These are phyloP conservation scores for Leishmania major DNA, from an alignment of 208 protist species.

Conservation along the genomic window DNA sequence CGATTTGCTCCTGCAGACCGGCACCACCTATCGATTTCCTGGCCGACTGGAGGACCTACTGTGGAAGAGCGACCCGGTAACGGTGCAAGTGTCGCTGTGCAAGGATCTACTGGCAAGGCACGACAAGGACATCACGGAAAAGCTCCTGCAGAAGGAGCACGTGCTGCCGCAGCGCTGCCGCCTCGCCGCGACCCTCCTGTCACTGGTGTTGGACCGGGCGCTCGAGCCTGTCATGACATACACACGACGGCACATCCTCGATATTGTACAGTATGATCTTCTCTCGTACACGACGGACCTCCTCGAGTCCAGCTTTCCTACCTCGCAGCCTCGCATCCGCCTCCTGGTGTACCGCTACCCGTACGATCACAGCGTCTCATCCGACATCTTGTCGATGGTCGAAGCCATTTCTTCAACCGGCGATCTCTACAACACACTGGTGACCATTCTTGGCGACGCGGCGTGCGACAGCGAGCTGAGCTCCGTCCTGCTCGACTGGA, in stretches of 20 bases:
- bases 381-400: constrained; percentile 34
- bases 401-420: constrained; percentile 29
- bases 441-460: constrained; percentile 33
- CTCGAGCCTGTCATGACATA: constrained; percentile 42
- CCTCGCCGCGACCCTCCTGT: constrained; percentile 45
- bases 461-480: constrained; percentile 44
- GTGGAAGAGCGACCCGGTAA: constrained; percentile 40
- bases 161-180: constrained; percentile 43
- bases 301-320: constrained; percentile 49
- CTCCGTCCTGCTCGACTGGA: constrained; percentile 60
- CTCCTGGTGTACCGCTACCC: constrained; percentile 57
- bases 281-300: constrained; percentile 43
- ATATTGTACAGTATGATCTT: constrained; percentile 41
- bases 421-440: constrained; percentile 34
- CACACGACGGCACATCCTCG: constrained; percentile 47
- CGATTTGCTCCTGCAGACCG: constrained; percentile 40
- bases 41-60: constrained; percentile 39
- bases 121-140: constrained; percentile 23
- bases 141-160: constrained; percentile 35
- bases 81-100: constrained; percentile 42
- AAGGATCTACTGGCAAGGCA: constrained; percentile 40
- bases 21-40: constrained; percentile 21
- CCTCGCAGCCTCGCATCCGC: constrained; percentile 38
- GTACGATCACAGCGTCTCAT: constrained; percentile 30
- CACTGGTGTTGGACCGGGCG: constrained; percentile 26